Base-by-base conservation (phyloP, 768 basidiomycete species). In the Sutorius australiensis region DNA sequence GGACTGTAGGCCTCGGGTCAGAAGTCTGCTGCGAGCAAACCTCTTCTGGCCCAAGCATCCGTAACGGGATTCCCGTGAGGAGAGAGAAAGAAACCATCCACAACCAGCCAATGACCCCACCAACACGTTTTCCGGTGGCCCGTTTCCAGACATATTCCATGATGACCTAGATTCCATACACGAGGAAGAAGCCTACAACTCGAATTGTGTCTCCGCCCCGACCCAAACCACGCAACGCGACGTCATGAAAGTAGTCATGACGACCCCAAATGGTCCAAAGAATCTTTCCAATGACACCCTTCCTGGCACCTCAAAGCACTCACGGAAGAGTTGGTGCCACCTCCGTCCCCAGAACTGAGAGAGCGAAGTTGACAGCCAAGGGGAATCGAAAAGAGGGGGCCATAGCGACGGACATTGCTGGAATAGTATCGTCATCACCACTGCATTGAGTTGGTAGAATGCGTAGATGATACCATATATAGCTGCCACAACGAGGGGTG, bases 301-400 rank as follows among this genome's bases (percentile, higher is more conserved):
- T 13, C 84, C 85, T n/a, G 80, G 55, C 12, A 63, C 66, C 38
- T 84, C 66, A 59, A 88, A 87, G 34, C 66, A 61, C 40, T 82
- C 77, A 11, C 85, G 77, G 61, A 86, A 84, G 6, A 81, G 54
- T 59, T 87, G 85, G 58, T 89, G 87, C 87, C 87, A 89, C 17
- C 77, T 69, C 50, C 55, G 64, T 4, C 77, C 72, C 87, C 87
- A 89, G 53, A 84, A 80, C 19, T 81, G 76, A 36, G 71, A 64
- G 17, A 89, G 67, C 5, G 84, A 86, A 3, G 80, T 80, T 0
- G 81, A 64, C 9, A 63, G 37, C 78, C 79, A 87, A 5, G 87
- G 87, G 7, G 68, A 46, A 48, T 79, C 70, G 64, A 86, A 86
- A 24, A 82, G 53, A 1, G 83, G 86, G 0, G 86, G 87, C 84